Evolutionary conservation across 1,284 basidiomycete species (phyloP).

Genomic region (Neolentinus lepideus): DNA sequence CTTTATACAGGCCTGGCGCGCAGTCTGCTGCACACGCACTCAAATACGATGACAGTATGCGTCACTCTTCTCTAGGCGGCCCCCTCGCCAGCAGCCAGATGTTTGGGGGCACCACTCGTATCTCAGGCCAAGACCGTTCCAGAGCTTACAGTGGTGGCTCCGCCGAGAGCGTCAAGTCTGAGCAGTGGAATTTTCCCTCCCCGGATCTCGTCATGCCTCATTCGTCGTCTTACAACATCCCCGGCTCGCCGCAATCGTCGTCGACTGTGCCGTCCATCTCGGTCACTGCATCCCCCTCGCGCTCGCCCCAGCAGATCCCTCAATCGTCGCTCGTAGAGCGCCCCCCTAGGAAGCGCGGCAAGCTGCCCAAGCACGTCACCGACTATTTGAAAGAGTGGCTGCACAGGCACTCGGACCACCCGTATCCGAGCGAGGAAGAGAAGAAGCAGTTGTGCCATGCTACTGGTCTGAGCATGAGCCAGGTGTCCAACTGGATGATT

Average conservation of each 20-base stretch:
- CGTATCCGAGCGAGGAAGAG: slow-evolving; percentile 87
- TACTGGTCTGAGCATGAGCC: slow-evolving; percentile 81
- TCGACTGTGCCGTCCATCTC: slow-evolving; percentile 25
- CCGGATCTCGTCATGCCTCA: slow-evolving; percentile 23
- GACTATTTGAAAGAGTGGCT: slow-evolving; percentile 90
- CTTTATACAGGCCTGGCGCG: slow-evolving; percentile 23
- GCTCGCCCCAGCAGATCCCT: slow-evolving; percentile 42
- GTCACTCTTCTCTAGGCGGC: slow-evolving; percentile 55
- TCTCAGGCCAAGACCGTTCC: slow-evolving; percentile 61
- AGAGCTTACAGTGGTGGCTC: slow-evolving; percentile 24
- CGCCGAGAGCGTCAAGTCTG: slow-evolving; percentile 22
- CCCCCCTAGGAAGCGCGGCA: slow-evolving; percentile 74
- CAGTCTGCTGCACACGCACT: slow-evolving; percentile 43
- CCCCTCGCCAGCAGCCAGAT: slow-evolving; percentile 48
- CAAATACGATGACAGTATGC: slow-evolving; percentile 61
- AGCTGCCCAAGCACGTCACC: slow-evolving; percentile 85
- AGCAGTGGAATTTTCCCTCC: slow-evolving; percentile 39
- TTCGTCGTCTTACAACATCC: slow-evolving; percentile 21
- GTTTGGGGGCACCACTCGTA: slow-evolving; percentile 59
- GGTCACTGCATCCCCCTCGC: slow-evolving; percentile 27
- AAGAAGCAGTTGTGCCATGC: slow-evolving; percentile 84
- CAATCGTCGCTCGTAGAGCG: slow-evolving; percentile 59
- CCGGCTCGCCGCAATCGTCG: slow-evolving; percentile 32
- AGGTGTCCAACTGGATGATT: slow-evolving; percentile 90
- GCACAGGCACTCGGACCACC: slow-evolving; percentile 82